Base-by-base conservation (phyloP, 306 rosid species). In the Lithocarpus polystachyus region DNA sequence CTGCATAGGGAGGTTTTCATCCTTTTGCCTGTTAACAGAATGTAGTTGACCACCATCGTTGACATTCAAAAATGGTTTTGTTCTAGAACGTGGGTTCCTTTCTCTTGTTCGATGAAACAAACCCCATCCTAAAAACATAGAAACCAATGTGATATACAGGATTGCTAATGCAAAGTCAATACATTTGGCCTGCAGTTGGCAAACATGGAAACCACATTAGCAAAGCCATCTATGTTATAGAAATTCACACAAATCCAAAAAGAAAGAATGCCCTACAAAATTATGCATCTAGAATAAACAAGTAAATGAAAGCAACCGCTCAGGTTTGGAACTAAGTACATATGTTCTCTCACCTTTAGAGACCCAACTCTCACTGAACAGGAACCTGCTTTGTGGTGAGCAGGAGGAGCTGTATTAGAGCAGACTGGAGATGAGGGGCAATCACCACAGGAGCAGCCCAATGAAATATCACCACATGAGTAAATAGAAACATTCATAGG, bases 401-500 rank as follows among this genome's bases (percentile, higher is more conserved):
- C 83, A 13, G 94, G 79, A 77, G 91, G 76, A 75, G 82, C 89
- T 72, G 95, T 84, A 75, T 74, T 83, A 37, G 96, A 84, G 81
- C 99, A 95, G 78, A 84, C 91, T 45, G 94, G 86, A 69, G 99
- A 85, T 56, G 92, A 87, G 76, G 97, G 97, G 72, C 99, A 95
- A 86, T 93, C 99, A 71, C 99, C 98, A 79, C 99, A 95, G 76
- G 99, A 95, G 77, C 99, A 95, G 73, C 99, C 98, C 79, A 95
- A 86, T 68, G 98, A 95, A 80, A 80, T 77, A 84, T 95, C 99
- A 81, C 92, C 84, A 14, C 99, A 93, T 56, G 99, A 93, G 87
- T 95, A 95, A 75, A 92, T 81, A 82, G 99, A 89, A 79, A 87
- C 97, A 78, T 93, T 93, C 99, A 95, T 93, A 82, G 94, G 93